Percentiles rank a stretch among this genome's conserved stretches.
These are phyloP conservation scores for Cutaneotrichosporon cavernicola DNA, from an alignment of 1,284 basidiomycete species.

Conservation along the genomic window DNA sequence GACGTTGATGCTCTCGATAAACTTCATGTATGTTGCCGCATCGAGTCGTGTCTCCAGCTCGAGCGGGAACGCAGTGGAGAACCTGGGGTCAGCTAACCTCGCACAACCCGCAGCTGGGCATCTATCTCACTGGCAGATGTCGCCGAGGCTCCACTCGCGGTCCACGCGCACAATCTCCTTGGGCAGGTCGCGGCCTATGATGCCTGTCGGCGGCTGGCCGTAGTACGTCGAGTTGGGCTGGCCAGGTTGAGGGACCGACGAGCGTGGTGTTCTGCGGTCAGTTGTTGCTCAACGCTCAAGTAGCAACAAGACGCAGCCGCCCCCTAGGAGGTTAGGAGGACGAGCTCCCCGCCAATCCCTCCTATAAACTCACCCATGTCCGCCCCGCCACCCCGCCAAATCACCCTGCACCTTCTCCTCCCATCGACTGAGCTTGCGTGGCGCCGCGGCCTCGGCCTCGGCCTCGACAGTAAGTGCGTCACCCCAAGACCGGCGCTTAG, in stretches of 20 bases:
- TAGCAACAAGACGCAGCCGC: too few species aligned
- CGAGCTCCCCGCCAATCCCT: not conserved
- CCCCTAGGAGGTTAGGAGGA: not conserved
- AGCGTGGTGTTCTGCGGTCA: conserved; percentile 27
- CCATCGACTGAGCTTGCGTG: conserved; percentile 28
- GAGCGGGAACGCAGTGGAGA: conserved; percentile 53
- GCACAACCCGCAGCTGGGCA: not conserved
- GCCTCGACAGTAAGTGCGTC: not conserved
- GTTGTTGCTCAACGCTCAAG: not conserved
- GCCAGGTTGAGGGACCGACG: conserved; percentile 31
- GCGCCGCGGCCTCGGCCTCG: conserved; percentile 7
- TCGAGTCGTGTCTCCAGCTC: conserved; percentile 55
- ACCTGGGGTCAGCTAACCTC: conserved; percentile 31
- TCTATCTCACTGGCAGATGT: conserved; percentile 51
- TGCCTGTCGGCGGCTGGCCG: conserved; percentile 39
- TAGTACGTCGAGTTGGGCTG: conserved; percentile 34
- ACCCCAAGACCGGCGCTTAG: not conserved
- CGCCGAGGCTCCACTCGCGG: conserved; percentile 54
- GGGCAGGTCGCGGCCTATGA: conserved; percentile 46
- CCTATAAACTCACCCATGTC: conserved; percentile 40
- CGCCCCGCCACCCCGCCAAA: conserved; percentile 46
- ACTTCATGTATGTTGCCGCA: conserved; percentile 38
- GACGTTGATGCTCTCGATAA: conserved; percentile 52
- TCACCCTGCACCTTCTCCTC: conserved; percentile 43
- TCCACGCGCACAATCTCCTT: conserved; percentile 54